Base-by-base conservation (phyloP, 805 yeast genomes). In the Zygoascus bituminiphila region DNA sequence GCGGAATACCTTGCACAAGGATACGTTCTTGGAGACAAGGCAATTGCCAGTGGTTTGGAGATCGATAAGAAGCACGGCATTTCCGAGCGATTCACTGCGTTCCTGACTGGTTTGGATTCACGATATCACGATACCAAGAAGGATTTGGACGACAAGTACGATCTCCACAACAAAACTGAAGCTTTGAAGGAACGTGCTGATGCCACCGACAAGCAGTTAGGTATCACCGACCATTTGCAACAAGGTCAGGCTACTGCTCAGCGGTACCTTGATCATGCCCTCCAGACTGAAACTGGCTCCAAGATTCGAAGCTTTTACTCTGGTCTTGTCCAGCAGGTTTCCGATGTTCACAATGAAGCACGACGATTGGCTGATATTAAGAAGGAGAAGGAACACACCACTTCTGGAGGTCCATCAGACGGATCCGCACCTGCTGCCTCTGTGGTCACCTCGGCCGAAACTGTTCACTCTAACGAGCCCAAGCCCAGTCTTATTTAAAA, bases 1-100 rank as follows among this genome's bases (percentile, higher is more conserved):
- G 91, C 93, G 1, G 91, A 84, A 64, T 76, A 82, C 57, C 69
- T 84, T 51, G 73, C 87, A 26, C 76, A 79, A n/a, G 94, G 94
- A 4, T 84, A 85, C 61, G 75, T 72, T 17, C 64, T 84, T 40
- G 73, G 81, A 42, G 93, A 85, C 62, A 66, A 72, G 45, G 66
- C 83, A 44, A 69, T 84, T 40, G 72, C 75, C 49, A 74, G 74
- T 59, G 84, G 87, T 20, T 71, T 82, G 46, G 77, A 72, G 17
- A 70, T 81, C 53, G 93, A 85, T 63, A 71, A 79, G 54, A 69
- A 79, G 57, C 75, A 80, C 58, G 93, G 91, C 0, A 64, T 73
- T 57, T 71, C 83, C 23, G 57, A 67, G 39, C 72, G 72, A 53
- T 84, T 85, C 70, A 75, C 73, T 57, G 60, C 63, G 25, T 84